Conservation (phyloP, 2,329 filamentous ascomycete genomes). For the Blumeria hordei region DNA sequence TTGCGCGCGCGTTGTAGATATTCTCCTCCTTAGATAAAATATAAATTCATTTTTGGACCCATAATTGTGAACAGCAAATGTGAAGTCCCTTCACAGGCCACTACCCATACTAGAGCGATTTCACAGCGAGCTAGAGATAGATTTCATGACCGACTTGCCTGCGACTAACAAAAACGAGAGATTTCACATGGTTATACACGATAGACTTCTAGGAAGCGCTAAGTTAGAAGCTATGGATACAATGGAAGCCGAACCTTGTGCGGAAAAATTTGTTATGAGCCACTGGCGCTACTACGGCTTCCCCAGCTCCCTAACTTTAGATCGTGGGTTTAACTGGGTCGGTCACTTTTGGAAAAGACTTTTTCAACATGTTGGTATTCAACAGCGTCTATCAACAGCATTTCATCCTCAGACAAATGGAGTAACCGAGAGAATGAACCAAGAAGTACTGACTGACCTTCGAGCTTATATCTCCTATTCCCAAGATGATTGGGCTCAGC, state of each 20-base stretch:
- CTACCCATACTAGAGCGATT: no score
- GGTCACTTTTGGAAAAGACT: conserved; percentile 1
- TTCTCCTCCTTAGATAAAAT: no score
- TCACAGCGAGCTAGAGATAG: no score
- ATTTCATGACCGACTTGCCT: no score
- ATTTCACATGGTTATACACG: background rate
- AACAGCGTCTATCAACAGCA: background rate
- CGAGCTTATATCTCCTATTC: background rate
- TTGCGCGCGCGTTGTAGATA: no score
- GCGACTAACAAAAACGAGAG: no score
- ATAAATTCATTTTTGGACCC: no score
- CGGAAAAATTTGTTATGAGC: background rate
- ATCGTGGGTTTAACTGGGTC: no score
- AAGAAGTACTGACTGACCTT: background rate
- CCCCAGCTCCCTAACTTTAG: background rate
- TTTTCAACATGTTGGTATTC: background rate
- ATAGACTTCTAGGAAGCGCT: background rate
- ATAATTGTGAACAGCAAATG: no score
- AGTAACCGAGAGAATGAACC: no score
- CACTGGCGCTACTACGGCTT: background rate
- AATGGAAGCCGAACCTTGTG: background rate
- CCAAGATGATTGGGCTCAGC: background rate
- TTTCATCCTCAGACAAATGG: background rate
- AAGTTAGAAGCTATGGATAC: background rate
- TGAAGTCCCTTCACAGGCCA: no score